Percentiles rank a stretch among this genome's conserved stretches.
Conservation (phyloP, 2,329 filamentous ascomycete species). For the Sarocladium brachiariae region DNA sequence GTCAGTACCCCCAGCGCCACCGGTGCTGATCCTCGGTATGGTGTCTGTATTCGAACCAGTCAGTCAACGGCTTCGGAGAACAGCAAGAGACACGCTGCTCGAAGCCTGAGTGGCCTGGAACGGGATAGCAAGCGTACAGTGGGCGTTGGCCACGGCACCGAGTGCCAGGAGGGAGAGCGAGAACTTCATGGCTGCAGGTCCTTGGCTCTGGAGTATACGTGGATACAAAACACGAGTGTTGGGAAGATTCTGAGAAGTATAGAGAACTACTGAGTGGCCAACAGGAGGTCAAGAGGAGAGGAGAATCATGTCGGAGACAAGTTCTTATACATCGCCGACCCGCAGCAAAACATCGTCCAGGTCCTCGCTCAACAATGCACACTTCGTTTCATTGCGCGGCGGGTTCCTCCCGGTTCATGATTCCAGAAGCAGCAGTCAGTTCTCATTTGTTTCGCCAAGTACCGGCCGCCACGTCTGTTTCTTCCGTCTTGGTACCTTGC, state of each 20-base stretch:
- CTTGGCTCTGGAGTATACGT: not conserved
- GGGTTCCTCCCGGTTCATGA: slow-evolving; percentile 6
- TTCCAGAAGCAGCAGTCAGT: slow-evolving; percentile 3
- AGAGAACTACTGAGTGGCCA: not conserved
- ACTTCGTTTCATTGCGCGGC: not conserved
- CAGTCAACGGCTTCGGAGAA: too few relatives aligned
- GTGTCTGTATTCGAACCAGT: slow-evolving; percentile 23
- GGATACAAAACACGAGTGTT: slow-evolving; percentile 16
- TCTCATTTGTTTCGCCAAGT: slow-evolving; percentile 3
- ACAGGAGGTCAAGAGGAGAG: not conserved
- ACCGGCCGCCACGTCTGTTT: slow-evolving; percentile 3
- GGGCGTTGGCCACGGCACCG: slow-evolving; percentile 23
- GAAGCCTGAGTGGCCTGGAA: too few relatives aligned
- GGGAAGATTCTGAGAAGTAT: slow-evolving; percentile 6
- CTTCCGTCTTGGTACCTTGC: not conserved
- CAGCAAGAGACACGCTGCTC: too few relatives aligned
- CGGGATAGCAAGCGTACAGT: slow-evolving; percentile 25
- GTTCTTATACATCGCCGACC: slow-evolving; percentile 1
- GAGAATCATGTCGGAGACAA: not conserved
- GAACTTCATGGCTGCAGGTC: slow-evolving; percentile 14
- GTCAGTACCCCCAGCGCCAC: slow-evolving; percentile 22
- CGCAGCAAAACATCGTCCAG: too few relatives aligned
- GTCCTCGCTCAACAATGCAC: too few relatives aligned
- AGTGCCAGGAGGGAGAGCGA: slow-evolving; percentile 18
- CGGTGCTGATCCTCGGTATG: slow-evolving; percentile 32